phyloP scores from a whole-genome alignment of 2,329 filamentous ascomycete species.

The Fusarium cicatricum region DNA sequence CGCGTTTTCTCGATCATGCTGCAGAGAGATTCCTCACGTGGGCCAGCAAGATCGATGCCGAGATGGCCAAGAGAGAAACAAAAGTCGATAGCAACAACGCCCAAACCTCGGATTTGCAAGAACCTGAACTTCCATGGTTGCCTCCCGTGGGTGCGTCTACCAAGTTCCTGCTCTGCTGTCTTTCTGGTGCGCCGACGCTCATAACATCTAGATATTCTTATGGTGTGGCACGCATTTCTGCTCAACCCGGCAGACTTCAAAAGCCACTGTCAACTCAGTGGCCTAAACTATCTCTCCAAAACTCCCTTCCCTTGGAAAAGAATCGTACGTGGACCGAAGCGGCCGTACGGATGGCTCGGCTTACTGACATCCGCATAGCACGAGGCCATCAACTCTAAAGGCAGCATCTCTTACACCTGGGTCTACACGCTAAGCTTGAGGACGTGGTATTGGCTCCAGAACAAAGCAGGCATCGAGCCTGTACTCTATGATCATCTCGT shows the following conservation, averaged over 20 bases:
- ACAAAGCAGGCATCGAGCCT: not conserved
- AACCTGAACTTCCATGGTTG: constrained; percentile 9
- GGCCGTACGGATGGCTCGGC: accelerated
- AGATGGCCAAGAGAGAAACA: not conserved
- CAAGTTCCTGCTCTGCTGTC: accelerated
- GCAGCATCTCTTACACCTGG: constrained; percentile 20
- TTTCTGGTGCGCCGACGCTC: not conserved
- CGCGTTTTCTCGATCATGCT: constrained; percentile 33
- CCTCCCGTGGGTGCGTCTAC: constrained; percentile 25
- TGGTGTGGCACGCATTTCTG: constrained; percentile 34
- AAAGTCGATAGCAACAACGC: not conserved
- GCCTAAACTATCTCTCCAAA: constrained; percentile 5
- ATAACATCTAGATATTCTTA: constrained; percentile 18
- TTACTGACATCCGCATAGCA: constrained; percentile 18
- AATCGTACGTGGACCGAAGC: constrained; percentile 8
- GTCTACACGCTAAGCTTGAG: not conserved
- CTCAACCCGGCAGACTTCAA: constrained; percentile 28
- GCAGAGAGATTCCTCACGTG: constrained; percentile 36
- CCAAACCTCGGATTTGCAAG: not conserved
- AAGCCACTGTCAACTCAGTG: constrained; percentile 8
- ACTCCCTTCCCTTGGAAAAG: constrained; percentile 27
- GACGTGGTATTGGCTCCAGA: constrained; percentile 1
- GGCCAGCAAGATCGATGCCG: constrained; percentile 17
- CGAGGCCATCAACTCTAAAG: constrained; percentile 23
- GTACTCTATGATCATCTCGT: constrained; percentile 11